Conservation (phyloP, 2,329 filamentous ascomycete genomes). For the Biscogniauxia sp. region DNA sequence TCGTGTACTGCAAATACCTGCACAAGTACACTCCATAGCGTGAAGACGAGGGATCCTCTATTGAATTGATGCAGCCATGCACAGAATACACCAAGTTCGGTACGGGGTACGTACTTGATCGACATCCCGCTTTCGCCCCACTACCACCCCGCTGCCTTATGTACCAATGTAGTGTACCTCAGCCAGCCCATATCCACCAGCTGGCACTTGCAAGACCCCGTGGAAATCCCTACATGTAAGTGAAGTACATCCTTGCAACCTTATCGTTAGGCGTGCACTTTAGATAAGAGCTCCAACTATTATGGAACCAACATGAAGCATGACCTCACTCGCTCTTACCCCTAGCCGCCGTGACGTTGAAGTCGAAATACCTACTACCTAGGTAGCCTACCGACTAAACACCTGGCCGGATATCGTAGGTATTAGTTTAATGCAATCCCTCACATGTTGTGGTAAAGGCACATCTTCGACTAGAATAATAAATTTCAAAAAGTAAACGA, state of each 20-base stretch:
- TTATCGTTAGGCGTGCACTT: constrained; percentile 8
- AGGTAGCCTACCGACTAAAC: no score
- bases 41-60: no score
- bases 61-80: neutral
- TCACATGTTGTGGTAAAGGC: no score
- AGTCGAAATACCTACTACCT: no score
- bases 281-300: constrained; percentile 10
- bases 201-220: neutral
- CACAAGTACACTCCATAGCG: no score
- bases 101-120: neutral
- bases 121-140: neutral
- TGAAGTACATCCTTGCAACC: constrained; percentile 10
- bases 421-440: no score
- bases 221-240: neutral
- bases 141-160: neutral
- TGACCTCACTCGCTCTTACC: neutral
- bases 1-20: no score
- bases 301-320: neutral
- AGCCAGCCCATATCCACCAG: neutral
- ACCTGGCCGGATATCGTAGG: no score
- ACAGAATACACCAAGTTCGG: neutral
- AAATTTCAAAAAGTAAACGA: neutral
- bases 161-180: neutral
- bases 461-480: neutral
- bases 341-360: neutral